Evolutionary conservation across 257 asterid genomes (phyloP).

Genomic region (Ehretia macrophylla): DNA sequence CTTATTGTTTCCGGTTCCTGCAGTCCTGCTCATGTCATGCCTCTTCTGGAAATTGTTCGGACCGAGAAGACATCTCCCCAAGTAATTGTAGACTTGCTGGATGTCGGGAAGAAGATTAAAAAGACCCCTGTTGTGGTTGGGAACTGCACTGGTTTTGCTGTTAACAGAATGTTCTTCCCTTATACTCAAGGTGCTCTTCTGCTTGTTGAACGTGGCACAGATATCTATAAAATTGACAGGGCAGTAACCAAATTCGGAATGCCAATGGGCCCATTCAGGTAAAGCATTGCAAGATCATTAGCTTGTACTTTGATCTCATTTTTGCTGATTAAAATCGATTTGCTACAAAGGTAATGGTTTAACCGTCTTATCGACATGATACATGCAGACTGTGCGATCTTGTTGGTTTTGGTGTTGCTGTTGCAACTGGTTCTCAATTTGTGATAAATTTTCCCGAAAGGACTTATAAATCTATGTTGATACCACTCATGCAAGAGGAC

Average conservation of each 20-base stretch:
- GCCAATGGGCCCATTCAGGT: conserved; percentile 99
- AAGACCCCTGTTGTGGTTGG: conserved; percentile 97
- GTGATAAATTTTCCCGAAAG: conserved; percentile 76
- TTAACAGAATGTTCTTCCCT: conserved; percentile 92
- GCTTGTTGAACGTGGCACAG: conserved; percentile 87
- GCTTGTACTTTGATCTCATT: neutral
- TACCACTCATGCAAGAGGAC: conserved; percentile 89
- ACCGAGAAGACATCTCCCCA: conserved; percentile 87
- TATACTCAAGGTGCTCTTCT: conserved; percentile 84
- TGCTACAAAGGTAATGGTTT: conserved; percentile 1
- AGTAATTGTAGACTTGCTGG: conserved; percentile 71
- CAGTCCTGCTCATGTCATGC: conserved; percentile 99
- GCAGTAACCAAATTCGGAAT: conserved; percentile 84
- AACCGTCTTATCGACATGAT: conserved; percentile 3
- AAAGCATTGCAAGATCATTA: neutral
- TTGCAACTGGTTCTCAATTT: conserved; percentile 80
- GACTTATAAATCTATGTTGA: conserved; percentile 75
- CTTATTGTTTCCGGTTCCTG: conserved; percentile 13
- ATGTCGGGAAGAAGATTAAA: conserved; percentile 85
- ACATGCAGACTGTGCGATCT: conserved; percentile 73
- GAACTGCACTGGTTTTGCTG: conserved; percentile 97
- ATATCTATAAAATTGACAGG: conserved; percentile 67
- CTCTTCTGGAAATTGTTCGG: conserved; percentile 89
- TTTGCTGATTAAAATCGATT: neutral
- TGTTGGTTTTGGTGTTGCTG: conserved; percentile 86